Base-by-base conservation (phyloP, 2,329 filamentous ascomycete species). In the Fusarium tanahbumbuense region DNA sequence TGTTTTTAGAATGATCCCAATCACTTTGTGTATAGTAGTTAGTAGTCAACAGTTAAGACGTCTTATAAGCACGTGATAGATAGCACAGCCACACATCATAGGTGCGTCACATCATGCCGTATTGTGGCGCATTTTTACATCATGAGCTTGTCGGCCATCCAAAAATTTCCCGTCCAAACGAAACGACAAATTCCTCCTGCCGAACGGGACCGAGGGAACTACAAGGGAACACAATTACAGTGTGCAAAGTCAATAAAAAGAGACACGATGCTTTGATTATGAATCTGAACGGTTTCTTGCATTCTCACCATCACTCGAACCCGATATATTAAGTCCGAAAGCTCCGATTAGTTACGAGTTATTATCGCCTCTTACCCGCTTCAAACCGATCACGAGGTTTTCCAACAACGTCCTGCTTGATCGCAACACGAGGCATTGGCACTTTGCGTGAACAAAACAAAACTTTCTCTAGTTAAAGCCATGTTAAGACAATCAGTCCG, bases 401-500 rank as follows among this genome's bases (percentile, higher is more conserved):
- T 40, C 44, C 52, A 34, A 56, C 44, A 28, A 61, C 64, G 34
- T 13, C 45, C 30, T 55, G 8, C 41, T 42, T 18, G 37, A 49
- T 42, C 37, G 49, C 46, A 57, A 44, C 23, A 23, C 27, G 30
- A 30, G 42, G 18, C 18, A 53, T 40, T 56, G 32, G 20, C 10
- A 42, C 40, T 15, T 40, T 28, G 16, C 42, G 58, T 32, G 30
- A 46, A 25, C 9, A 25, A 32, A 41, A 28, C 32, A n/a, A 53
- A 53, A 28, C 10, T 6, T 23, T 10, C 13, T 55, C 34, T 22
- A 22, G 23, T 22, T 22, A 27, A 13, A 58, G 56, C 6, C 54
- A 78, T 78, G 76, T 67, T 78, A 44, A 73, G 74, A 65, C 70
- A 75, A 50, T 59, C 73, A 49, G 47, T 77, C 40, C 72, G 74